Conservation (phyloP, 2,329 filamentous ascomycete genomes). For the Diaporthe longicolla region DNA sequence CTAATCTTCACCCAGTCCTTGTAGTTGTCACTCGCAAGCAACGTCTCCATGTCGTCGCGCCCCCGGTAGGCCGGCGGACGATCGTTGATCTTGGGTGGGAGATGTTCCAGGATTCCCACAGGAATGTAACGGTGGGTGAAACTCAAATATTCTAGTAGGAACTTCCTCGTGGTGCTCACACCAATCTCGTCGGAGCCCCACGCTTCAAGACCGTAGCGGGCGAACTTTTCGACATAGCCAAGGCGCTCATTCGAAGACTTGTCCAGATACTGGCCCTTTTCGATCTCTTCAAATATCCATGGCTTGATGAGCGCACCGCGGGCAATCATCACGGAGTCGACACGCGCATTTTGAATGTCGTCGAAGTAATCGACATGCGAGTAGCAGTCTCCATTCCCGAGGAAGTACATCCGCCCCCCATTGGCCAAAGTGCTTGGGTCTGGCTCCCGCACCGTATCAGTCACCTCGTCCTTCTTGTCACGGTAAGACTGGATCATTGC, state of each 20-base stretch:
- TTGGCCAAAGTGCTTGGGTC: constrained; percentile 82
- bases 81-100: constrained; percentile 92
- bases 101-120: constrained; percentile 86
- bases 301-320: constrained; percentile 97
- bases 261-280: constrained; percentile 92
- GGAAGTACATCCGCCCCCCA: constrained; percentile 84
- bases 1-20: constrained; percentile 99
- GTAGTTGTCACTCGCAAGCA: constrained; percentile 91
- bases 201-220: constrained; percentile 88
- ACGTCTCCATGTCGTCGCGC: constrained; percentile 91
- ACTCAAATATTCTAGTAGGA: constrained; percentile 95
- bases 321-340: constrained; percentile 98
- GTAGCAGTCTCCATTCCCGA: constrained; percentile 97
- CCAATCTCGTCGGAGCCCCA: constrained; percentile 98
- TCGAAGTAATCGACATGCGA: constrained; percentile 90
- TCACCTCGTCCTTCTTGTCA: constrained; percentile 72
- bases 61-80: constrained; percentile 87
- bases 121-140: constrained; percentile 95
- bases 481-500: constrained; percentile 87
- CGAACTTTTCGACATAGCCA: constrained; percentile 88
- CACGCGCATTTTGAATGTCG: constrained; percentile 81
- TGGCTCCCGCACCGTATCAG: constrained; percentile 83
- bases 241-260: constrained; percentile 92
- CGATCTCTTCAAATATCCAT: constrained; percentile 98
- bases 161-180: constrained; percentile 89